Evolutionary conservation across 2,329 filamentous ascomycete species (phyloP).

Genomic region (Colletotrichum sp.): DNA sequence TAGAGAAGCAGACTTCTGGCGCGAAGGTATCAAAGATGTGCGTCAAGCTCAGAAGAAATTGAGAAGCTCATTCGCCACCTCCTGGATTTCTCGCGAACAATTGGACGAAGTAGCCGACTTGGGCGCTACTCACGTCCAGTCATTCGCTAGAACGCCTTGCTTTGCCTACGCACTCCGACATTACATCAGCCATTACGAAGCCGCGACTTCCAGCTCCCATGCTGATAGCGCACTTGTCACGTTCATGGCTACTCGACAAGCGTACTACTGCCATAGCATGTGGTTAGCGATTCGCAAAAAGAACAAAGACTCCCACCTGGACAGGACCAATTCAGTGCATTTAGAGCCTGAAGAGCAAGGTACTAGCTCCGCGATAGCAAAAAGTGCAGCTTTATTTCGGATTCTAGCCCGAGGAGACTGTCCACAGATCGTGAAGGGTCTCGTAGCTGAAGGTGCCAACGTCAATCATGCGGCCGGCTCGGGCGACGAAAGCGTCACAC

Average conservation of each 20-base stretch:
- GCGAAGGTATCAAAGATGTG: rapidly evolving
- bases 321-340: background rate
- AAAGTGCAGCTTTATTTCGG: background rate
- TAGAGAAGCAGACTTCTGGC: rapidly evolving
- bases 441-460: rapidly evolving
- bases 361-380: background rate
- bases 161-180: background rate
- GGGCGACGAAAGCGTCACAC: rapidly evolving
- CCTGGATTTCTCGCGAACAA: too few relatives aligned
- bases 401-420: rapidly evolving
- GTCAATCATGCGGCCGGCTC: rapidly evolving
- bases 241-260: background rate
- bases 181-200: rapidly evolving
- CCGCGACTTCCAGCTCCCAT: rapidly evolving
- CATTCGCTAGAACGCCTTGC: background rate
- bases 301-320: rapidly evolving
- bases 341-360: rapidly evolving
- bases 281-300: background rate
- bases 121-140: rapidly evolving
- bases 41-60: background rate
- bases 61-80: background rate
- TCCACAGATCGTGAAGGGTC: background rate
- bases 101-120: rapidly evolving
- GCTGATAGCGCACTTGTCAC: rapidly evolving
- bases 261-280: background rate